A percentile compares a stretch with the other conserved stretches of the same genome.
Conservation (phyloP, 2,329 filamentous ascomycete species). For the Atkinsonella hypoxylon region DNA sequence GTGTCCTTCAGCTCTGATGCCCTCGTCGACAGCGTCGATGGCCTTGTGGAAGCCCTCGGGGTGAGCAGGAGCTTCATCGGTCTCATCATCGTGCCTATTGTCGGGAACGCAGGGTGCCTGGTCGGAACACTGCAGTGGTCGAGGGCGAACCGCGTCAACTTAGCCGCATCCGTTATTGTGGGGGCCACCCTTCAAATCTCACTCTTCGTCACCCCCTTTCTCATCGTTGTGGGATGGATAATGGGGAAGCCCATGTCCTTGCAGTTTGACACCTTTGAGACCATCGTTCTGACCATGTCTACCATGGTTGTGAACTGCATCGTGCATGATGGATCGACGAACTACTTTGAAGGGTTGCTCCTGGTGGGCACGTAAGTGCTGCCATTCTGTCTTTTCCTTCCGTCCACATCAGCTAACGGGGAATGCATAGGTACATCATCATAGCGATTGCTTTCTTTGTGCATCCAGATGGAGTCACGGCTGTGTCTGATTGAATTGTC, state of each 20-base stretch:
- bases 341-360: conserved; percentile 10
- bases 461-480: conserved; percentile 6
- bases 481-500: background rate
- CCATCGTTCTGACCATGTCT: conserved; percentile 10
- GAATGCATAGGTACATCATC: conserved; percentile 6
- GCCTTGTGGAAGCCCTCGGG: conserved; percentile 9
- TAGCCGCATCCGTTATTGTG: conserved; percentile 11
- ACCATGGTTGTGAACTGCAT: conserved; percentile 10
- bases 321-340: conserved; percentile 9
- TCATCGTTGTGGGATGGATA: conserved; percentile 9
- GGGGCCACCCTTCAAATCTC: conserved; percentile 11
- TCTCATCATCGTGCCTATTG: conserved; percentile 10
- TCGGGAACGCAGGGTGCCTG: conserved; percentile 10
- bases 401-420: background rate
- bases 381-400: background rate
- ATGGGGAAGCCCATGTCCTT: conserved; percentile 10
- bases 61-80: conserved; percentile 11
- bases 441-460: conserved; percentile 9
- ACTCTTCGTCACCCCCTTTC: conserved; percentile 10
- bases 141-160: conserved; percentile 8
- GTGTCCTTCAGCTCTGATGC: conserved; percentile 14
- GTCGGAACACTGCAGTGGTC: conserved; percentile 11
- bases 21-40: conserved; percentile 14
- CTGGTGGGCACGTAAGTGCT: conserved; percentile 9
- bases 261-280: conserved; percentile 11